These are phyloP conservation scores for Lagenidium giganteum DNA, from an alignment of 352 stramenopile genomes.

Conservation along the genomic window DNA sequence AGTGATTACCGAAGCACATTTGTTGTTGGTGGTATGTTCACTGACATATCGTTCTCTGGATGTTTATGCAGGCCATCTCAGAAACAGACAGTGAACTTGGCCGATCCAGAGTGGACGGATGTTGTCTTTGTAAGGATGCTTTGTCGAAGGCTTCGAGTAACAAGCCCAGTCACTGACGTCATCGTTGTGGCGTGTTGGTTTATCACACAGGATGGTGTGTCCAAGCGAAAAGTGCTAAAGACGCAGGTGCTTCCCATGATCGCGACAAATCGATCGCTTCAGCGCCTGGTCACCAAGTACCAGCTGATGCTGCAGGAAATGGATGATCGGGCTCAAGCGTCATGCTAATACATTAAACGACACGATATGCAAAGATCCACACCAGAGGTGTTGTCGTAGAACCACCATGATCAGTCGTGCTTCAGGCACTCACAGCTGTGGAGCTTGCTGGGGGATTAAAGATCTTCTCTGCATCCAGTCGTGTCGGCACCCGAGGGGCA, in stretches of 20 bases:
- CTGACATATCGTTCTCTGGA: not conserved
- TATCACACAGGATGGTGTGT: conserved; percentile 30
- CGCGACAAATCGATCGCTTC: conserved; percentile 69
- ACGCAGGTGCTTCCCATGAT: conserved; percentile 73
- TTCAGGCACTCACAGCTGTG: too few relatives aligned
- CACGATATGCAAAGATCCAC: too few relatives aligned
- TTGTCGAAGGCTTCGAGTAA: too few relatives aligned
- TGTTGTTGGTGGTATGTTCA: not conserved
- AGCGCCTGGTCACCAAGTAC: conserved; percentile 81
- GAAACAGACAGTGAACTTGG: not conserved
- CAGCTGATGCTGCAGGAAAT: conserved; percentile 83
- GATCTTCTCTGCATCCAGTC: too few relatives aligned
- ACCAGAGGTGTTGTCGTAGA: too few relatives aligned
- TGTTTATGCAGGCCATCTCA: not conserved
- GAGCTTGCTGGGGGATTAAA: too few relatives aligned
- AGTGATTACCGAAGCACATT: conserved; percentile 1
- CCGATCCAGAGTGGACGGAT: not conserved
- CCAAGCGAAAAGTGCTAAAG: conserved; percentile 74
- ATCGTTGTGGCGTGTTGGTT: too few relatives aligned
- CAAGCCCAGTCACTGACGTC: too few relatives aligned
- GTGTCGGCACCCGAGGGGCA: too few relatives aligned
- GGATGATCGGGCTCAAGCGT: conserved; percentile 21
- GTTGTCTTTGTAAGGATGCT: too few relatives aligned
- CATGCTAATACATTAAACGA: too few relatives aligned
- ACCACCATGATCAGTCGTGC: too few relatives aligned